A percentile compares a stretch with the other conserved stretches of the same genome.
Evolutionary conservation across 306 rosid species (phyloP).

Genomic region (Rosa persica): DNA sequence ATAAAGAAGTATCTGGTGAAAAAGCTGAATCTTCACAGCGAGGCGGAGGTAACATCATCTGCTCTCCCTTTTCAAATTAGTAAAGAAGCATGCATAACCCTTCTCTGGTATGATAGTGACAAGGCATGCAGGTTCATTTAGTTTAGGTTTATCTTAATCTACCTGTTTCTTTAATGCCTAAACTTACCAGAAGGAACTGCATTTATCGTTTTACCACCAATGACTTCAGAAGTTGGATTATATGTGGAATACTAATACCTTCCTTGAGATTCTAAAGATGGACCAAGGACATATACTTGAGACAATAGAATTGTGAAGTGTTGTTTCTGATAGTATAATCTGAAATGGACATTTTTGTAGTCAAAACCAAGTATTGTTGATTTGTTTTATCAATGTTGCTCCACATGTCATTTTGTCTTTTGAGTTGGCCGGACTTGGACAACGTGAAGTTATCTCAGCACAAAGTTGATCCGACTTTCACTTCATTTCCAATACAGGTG

Average conservation of each 20-base stretch:
- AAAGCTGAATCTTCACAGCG: constrained; percentile 58
- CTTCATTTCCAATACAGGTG: constrained; percentile 39
- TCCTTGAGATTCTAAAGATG: background rate
- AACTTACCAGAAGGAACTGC: background rate
- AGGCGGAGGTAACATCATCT: constrained; percentile 51
- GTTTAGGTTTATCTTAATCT: background rate
- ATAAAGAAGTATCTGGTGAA: constrained; percentile 45
- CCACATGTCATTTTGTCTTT: background rate
- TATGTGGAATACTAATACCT: background rate
- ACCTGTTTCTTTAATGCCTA: background rate
- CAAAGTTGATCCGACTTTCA: constrained; percentile 5
- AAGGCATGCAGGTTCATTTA: background rate
- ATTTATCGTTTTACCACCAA: background rate
- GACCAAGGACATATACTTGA: background rate
- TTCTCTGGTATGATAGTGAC: background rate
- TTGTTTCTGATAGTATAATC: background rate
- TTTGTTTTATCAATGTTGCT: background rate
- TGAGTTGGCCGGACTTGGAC: background rate
- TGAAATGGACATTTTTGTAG: background rate
- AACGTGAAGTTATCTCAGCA: background rate
- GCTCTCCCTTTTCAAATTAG: background rate
- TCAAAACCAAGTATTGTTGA: background rate
- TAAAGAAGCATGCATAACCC: background rate
- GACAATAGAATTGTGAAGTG: background rate
- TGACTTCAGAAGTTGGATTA: background rate